A percentile compares a stretch with the other conserved stretches of the same genome.
Conservation (phyloP, 1,284 basidiomycete species). For the Ceratobasidium papillatum region DNA sequence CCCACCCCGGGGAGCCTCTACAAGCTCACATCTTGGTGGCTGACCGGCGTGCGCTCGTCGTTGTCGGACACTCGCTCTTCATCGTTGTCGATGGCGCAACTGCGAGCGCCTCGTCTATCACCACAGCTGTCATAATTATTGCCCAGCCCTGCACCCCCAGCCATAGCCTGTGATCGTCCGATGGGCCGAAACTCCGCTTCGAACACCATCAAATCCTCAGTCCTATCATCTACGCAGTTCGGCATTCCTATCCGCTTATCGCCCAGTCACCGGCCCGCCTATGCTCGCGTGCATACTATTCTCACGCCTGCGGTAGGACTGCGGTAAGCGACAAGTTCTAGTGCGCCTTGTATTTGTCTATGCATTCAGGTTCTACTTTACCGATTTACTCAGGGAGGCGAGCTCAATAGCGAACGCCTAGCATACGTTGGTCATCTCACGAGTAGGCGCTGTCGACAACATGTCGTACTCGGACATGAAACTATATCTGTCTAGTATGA, state of each 20-base stretch:
- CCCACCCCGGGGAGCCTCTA: background rate
- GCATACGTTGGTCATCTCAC: background rate
- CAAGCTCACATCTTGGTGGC: background rate
- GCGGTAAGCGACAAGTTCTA: background rate
- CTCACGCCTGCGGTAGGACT: background rate
- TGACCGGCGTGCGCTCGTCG: background rate
- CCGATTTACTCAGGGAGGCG: background rate
- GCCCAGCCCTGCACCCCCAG: background rate
- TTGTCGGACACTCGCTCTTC: background rate
- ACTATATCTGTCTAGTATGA: background rate
- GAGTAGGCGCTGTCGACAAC: background rate
- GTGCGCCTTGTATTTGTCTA: background rate
- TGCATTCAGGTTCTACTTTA: background rate
- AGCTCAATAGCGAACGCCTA: background rate
- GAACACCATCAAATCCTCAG: background rate
- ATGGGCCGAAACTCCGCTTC: background rate
- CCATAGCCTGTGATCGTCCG: background rate
- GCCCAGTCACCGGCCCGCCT: background rate
- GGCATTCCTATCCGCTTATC: constrained; percentile 1
- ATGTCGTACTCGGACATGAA: background rate
- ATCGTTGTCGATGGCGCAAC: background rate
- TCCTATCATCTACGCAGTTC: background rate
- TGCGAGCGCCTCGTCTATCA: background rate
- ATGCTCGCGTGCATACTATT: background rate
- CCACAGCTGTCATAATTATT: background rate